Conservation (phyloP, 75 land plant species). For the Pinus taeda region DNA sequence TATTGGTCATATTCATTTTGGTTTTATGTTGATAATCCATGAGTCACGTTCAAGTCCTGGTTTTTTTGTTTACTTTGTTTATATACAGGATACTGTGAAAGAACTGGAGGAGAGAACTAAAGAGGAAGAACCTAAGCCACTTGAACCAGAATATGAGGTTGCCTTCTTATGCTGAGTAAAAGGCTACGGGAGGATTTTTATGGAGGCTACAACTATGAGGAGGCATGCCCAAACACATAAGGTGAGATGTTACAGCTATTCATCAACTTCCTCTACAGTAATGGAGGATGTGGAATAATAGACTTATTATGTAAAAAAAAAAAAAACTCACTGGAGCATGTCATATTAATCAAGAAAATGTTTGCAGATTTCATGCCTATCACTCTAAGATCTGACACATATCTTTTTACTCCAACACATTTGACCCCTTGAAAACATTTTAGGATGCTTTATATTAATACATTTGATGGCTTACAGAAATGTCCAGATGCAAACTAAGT, state of each 20-base stretch:
- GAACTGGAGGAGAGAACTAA: background rate
- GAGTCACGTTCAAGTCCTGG: too few species aligned
- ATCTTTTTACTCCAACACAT: background rate
- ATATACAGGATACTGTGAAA: background rate
- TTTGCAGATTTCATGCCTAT: too few species aligned
- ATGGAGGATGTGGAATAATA: slow-evolving; percentile 11
- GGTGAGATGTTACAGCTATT: too few species aligned
- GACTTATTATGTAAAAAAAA: background rate
- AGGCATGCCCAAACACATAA: slow-evolving; percentile 3
- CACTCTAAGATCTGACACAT: background rate
- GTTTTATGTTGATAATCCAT: too few species aligned
- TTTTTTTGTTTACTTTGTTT: background rate
- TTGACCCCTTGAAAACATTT: background rate
- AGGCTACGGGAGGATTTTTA: slow-evolving; percentile 2
- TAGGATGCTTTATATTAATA: background rate
- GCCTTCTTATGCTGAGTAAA: background rate
- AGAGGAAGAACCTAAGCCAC: background rate
- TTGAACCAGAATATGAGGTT: background rate
- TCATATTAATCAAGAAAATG: too few species aligned
- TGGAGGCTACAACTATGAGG: slow-evolving; percentile 8
- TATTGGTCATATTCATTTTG: too few species aligned
- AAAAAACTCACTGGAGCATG: too few species aligned
- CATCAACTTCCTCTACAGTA: background rate
- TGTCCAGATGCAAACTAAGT: slow-evolving; percentile 1
- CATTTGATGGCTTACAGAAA: background rate